phyloP scores from a whole-genome alignment of 768 basidiomycete species.

The Termitomyces sp. region DNA sequence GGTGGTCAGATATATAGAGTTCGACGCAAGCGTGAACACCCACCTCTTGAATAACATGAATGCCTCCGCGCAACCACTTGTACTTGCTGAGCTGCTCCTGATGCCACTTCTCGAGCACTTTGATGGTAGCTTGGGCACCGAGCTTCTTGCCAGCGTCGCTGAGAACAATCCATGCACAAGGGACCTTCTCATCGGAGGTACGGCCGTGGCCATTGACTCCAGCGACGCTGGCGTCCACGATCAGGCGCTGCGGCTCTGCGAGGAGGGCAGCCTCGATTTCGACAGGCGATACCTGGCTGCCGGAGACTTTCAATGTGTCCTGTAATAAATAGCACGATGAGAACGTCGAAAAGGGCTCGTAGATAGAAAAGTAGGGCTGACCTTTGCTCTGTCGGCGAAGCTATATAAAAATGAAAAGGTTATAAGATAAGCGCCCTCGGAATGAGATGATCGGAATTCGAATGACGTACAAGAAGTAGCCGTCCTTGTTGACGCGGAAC shows the following conservation, averaged over 20 bases:
- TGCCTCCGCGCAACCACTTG: conserved; percentile 75
- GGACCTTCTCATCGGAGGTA: conserved; percentile 68
- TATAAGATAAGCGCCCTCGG: not conserved
- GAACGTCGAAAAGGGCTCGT: not conserved
- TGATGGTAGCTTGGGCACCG: conserved; percentile 37
- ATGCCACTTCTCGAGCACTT: conserved; percentile 58
- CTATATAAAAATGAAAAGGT: conserved; percentile 31
- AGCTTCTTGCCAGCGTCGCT: conserved; percentile 48
- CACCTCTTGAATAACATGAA: conserved; percentile 62
- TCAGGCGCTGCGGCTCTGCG: conserved; percentile 55
- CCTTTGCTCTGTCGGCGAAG: conserved; percentile 78
- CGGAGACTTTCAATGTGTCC: conserved; percentile 81
- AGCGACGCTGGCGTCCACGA: conserved; percentile 66
- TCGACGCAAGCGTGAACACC: conserved; percentile 13
- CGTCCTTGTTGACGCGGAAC: conserved; percentile 57
- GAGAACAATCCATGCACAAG: conserved; percentile 77
- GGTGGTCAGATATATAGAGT: not conserved
- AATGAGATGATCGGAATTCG: not conserved
- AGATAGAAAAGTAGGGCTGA: conserved; percentile 16
- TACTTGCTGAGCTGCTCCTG: conserved; percentile 63
- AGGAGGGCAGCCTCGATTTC: conserved; percentile 72
- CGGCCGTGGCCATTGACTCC: conserved; percentile 66
- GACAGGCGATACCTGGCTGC: conserved; percentile 74
- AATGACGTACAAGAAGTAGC: conserved; percentile 58
- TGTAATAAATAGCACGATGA: conserved; percentile 18